Conservation (phyloP, 2,329 filamentous ascomycete genomes). For the Lasiodiplodia sp. region DNA sequence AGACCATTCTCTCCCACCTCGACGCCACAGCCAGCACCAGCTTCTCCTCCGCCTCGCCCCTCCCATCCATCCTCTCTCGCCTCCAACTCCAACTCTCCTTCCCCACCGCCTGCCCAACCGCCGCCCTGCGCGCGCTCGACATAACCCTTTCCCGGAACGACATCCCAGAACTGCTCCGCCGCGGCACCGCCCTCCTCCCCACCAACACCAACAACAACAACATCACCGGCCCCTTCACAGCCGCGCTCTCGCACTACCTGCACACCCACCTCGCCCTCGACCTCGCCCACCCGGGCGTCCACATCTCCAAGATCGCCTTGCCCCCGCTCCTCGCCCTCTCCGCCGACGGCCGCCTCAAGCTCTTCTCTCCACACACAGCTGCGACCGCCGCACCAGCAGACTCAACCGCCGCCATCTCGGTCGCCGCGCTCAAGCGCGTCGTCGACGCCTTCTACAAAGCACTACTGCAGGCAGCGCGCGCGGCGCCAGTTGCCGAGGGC, state of each 20-base stretch:
- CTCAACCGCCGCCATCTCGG: constrained; percentile 1
- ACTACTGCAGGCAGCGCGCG: constrained; percentile 12
- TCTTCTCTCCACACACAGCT: constrained; percentile 39
- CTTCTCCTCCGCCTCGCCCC: constrained; percentile 26
- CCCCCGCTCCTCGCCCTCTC: constrained; percentile 39
- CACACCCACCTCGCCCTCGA: constrained; percentile 51
- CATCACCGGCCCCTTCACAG: constrained; percentile 46
- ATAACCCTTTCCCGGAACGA: constrained; percentile 53
- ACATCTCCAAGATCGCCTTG: constrained; percentile 53
- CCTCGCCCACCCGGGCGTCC: constrained; percentile 48
- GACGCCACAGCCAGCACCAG: constrained; percentile 38
- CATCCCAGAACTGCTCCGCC: constrained; percentile 44
- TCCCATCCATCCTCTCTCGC: constrained; percentile 42
- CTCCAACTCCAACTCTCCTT: constrained; percentile 48
- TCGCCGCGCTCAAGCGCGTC: constrained; percentile 28
- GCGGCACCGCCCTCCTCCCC: constrained; percentile 37
- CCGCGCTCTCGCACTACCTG: constrained; percentile 49
- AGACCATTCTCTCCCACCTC: constrained; percentile 67
- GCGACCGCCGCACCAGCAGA: background rate
- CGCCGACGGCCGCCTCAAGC: constrained; percentile 50
- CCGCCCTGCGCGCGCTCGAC: constrained; percentile 51
- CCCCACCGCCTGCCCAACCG: constrained; percentile 32
- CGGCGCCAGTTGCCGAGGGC: constrained; percentile 3
- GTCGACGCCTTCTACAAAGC: constrained; percentile 2
- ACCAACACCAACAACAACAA: constrained; percentile 36